Conservation (phyloP, 2,329 filamentous ascomycete genomes). For the Diplodia intermedia region DNA sequence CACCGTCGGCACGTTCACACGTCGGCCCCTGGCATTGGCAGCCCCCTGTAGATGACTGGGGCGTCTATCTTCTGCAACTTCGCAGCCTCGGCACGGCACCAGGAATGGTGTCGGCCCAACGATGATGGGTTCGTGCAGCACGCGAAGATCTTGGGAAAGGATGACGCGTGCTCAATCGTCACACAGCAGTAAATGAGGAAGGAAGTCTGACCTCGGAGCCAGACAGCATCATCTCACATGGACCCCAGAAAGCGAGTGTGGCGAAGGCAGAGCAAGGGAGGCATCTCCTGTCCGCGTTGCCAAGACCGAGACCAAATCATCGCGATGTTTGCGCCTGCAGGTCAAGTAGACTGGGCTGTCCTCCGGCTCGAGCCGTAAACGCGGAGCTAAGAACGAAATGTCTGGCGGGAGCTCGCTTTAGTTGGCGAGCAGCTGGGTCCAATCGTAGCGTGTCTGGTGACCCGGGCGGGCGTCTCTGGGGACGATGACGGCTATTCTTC, state of each 20-base stretch:
- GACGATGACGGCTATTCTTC: constrained; percentile 24
- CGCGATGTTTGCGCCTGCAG: constrained; percentile 19
- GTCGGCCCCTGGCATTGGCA: constrained; percentile 7
- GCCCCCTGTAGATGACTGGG: neutral
- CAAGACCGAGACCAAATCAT: constrained; percentile 12
- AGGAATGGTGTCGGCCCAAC: constrained; percentile 12
- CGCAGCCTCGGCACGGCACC: constrained; percentile 18
- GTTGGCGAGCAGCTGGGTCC: neutral
- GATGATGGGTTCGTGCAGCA: constrained; percentile 14
- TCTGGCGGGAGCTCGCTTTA: constrained; percentile 4
- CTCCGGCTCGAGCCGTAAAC: constrained; percentile 23
- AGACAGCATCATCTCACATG: constrained; percentile 15
- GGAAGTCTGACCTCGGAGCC: constrained; percentile 17
- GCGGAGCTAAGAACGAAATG: constrained; percentile 5
- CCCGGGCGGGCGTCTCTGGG: constrained; percentile 4
- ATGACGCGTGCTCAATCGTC: constrained; percentile 21
- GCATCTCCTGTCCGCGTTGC: constrained; percentile 7
- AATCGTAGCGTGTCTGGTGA: constrained; percentile 11
- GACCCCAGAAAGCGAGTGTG: constrained; percentile 3
- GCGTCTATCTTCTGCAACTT: constrained; percentile 3
- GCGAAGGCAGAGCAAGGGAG: constrained; percentile 24
- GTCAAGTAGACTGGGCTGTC: constrained; percentile 3
- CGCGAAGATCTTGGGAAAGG: constrained; percentile 10
- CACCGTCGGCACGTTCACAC: neutral
- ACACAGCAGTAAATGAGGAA: constrained; percentile 18